Conservation (phyloP, 1,139 yeast genomes). For the Magnusiomyces tetraspermus region DNA sequence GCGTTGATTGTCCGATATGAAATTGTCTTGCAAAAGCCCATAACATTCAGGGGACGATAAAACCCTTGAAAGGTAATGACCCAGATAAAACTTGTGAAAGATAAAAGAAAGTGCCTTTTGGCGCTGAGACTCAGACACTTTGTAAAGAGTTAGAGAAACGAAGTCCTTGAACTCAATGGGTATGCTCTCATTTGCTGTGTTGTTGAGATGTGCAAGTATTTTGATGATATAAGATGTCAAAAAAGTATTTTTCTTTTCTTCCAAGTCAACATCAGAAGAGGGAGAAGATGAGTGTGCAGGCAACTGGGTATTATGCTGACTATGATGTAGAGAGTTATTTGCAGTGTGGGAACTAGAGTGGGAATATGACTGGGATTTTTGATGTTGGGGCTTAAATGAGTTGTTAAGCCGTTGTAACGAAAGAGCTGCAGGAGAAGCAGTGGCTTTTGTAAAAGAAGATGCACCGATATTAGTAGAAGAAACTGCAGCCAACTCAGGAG, state of each 20-base stretch:
- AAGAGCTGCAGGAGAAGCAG: conserved; percentile 9
- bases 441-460: conserved; percentile 2
- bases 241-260: conserved; percentile 17
- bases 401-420: conserved; percentile 12
- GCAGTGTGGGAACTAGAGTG: conserved; percentile 1
- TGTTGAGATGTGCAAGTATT: conserved; percentile 20
- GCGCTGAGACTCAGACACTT: conserved; percentile 16
- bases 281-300: conserved; percentile 10
- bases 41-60: conserved; percentile 23
- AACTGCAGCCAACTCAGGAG: conserved; percentile 21
- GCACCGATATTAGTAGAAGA: conserved; percentile 15
- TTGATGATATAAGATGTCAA: conserved; percentile 15
- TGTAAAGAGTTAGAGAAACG: conserved; percentile 18
- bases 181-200: conserved; percentile 19
- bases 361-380: neutral
- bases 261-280: conserved; percentile 9
- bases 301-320: neutral
- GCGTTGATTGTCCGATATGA: conserved; percentile 22
- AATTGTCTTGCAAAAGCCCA: conserved; percentile 23
- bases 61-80: conserved; percentile 19
- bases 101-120: conserved; percentile 18
- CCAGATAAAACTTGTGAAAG: conserved; percentile 22
- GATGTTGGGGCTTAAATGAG: neutral
- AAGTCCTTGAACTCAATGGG: conserved; percentile 22
- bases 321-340: neutral